Base-by-base conservation (phyloP, 345 rosid species). In the Tarenaya hassleriana region DNA sequence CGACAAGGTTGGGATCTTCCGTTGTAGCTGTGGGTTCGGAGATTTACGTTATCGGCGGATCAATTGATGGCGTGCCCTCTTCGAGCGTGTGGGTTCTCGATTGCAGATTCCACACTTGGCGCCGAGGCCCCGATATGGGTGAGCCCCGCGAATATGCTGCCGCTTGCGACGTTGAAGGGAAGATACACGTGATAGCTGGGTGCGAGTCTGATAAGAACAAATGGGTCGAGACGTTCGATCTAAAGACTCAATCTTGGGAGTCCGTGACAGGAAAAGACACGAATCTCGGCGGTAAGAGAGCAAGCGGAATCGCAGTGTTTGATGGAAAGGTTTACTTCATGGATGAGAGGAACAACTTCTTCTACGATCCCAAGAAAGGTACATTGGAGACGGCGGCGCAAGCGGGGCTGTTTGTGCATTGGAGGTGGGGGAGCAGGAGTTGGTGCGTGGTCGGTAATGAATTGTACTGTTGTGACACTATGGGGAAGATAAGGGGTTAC, bases 401-500 rank as follows among this genome's bases (percentile, higher is more conserved):
- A n/a, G n/a, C n/a, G 33, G 45, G 70, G 39, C 66, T 90, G 59
- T 91, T 84, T 61, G 52, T 76, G 57, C 64, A 64, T 15, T 90
- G 97, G 97, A 75, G 94, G 45, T n/a, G 97, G 94, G 21, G 78
- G 91, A 46, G 97, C 85, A n/a, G n/a, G n/a, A n/a, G n/a, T n/a
- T n/a, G n/a, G n/a, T 86, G 91, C 31, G 97, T 82, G 52, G 70
- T 90, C 18, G 75, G 69, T 9, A 78, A 75, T 16, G 42, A 86
- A 0, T 56, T 90, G 79, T 90, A 72, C 50, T 86, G 95, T 37
- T 90, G 86, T 31, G 95, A 90, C 71, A 86, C 75, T 55, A 52
- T 58, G 75, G 97, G 97, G 55, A 90, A 82, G 49, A 86, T 90
- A 37, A 73, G 86, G 62, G 97, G 97, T 10, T 86, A 76, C 37